Percentiles rank a stretch among this genome's conserved stretches.
These are phyloP conservation scores for Pythium vanterpoolii DNA, from an alignment of 352 stramenopile genomes.

Conservation along the genomic window DNA sequence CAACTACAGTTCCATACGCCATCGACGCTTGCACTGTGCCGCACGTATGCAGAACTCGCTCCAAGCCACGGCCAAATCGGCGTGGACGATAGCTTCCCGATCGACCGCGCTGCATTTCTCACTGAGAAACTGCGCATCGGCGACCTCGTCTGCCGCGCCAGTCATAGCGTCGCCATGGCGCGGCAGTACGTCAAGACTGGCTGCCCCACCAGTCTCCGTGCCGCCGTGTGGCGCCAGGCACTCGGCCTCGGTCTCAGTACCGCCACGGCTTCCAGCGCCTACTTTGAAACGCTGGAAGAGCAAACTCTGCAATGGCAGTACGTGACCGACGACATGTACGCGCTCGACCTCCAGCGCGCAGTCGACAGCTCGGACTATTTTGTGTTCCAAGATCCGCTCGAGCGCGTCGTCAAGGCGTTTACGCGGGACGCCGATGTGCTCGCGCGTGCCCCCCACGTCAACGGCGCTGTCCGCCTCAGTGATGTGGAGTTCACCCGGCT, in stretches of 20 bases:
- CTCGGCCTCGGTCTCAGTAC: slow-evolving; percentile 24
- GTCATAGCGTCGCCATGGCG: slow-evolving; percentile 64
- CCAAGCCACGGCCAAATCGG: slow-evolving; percentile 54
- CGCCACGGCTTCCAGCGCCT: neutral
- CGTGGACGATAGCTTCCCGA: slow-evolving; percentile 58
- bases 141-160: slow-evolving; percentile 41
- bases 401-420: slow-evolving; percentile 70
- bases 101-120: slow-evolving; percentile 50
- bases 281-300: slow-evolving; percentile 48
- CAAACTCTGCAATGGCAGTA: slow-evolving; percentile 39
- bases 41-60: slow-evolving; percentile 47
- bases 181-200: slow-evolving; percentile 77
- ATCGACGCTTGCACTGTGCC: slow-evolving; percentile 39
- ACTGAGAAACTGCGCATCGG: slow-evolving; percentile 64
- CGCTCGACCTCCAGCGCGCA: slow-evolving; percentile 75
- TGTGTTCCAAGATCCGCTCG: slow-evolving; percentile 75
- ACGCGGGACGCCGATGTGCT: slow-evolving; percentile 54
- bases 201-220: slow-evolving; percentile 51
- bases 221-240: slow-evolving; percentile 64
- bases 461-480: slow-evolving; percentile 36
- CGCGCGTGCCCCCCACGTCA: slow-evolving; percentile 42
- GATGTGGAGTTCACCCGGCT: neutral
- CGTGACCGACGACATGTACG: slow-evolving; percentile 76
- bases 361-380: slow-evolving; percentile 80
- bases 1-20: slow-evolving; percentile 48